Percentiles rank a stretch among this genome's conserved stretches.
phyloP scores from a whole-genome alignment of 169 alveolate species.

The Cryptosporidium tyzzeri region DNA sequence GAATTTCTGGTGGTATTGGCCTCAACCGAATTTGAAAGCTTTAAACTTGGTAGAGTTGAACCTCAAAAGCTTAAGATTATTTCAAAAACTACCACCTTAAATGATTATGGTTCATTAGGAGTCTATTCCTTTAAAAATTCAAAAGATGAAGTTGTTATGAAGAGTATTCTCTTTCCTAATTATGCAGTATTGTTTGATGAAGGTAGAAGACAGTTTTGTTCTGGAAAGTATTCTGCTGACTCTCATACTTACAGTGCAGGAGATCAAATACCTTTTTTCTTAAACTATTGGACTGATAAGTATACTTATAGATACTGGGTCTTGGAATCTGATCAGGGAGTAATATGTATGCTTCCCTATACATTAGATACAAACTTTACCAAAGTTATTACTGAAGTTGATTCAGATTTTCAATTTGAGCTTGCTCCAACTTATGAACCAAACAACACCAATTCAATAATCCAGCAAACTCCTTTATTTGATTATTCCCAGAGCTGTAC shows the following conservation, averaged over 20 bases:
- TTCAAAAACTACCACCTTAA: slow-evolving; percentile 9
- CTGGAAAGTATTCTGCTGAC: slow-evolving; percentile 56
- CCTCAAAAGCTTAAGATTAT: slow-evolving; percentile 35
- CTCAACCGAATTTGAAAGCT: slow-evolving; percentile 2
- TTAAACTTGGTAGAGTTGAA: slow-evolving; percentile 42
- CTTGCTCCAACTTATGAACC: slow-evolving; percentile 34
- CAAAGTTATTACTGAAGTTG: slow-evolving; percentile 17
- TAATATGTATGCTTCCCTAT: slow-evolving; percentile 66
- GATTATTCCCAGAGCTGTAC: slow-evolving; percentile 16
- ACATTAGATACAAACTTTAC: slow-evolving; percentile 30
- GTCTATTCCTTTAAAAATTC: slow-evolving; percentile 19
- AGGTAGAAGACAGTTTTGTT: slow-evolving; percentile 38
- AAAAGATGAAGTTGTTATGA: slow-evolving; percentile 19
- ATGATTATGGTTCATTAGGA: slow-evolving; percentile 48
- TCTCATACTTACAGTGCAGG: background rate
- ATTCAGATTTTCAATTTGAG: slow-evolving; percentile 39
- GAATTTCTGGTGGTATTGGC: background rate
- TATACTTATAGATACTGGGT: slow-evolving; percentile 60
- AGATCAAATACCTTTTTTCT: background rate
- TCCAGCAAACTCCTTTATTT: slow-evolving; percentile 23
- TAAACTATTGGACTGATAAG: slow-evolving; percentile 64
- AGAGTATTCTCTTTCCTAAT: slow-evolving; percentile 23
- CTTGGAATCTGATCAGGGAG: slow-evolving; percentile 40
- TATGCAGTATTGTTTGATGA: slow-evolving; percentile 46
- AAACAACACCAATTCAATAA: slow-evolving; percentile 38